Base-by-base conservation (phyloP, 495 filamentous ascomycete species). In the Barbatosphaeria neglecta region DNA sequence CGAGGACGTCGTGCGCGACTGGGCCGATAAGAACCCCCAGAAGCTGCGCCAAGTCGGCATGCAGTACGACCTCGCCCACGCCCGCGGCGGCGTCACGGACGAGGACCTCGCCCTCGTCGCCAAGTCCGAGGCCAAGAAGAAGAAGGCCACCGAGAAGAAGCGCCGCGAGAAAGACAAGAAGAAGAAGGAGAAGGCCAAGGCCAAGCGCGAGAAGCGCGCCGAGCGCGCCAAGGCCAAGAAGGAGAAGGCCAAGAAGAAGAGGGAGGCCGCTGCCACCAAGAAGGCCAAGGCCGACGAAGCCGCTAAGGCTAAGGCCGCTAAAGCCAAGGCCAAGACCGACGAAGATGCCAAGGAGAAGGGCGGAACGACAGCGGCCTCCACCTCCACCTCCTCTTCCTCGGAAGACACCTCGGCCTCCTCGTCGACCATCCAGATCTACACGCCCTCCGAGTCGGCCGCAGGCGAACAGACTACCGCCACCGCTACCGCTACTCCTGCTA, bases 41-140 rank as follows among this genome's bases (percentile, higher is more conserved):
- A 90, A 90, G 57, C 69, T 90, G 6, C 74, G 86, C 1, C 76
- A 82, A 50, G 74, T 84, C 15, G 84, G 83, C 16, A 73, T 82
- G 41, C 79, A 77, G 16, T 87, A 86, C 45, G 83, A 87, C 53
- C 68, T 87, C 3, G 82, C 84, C 6, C 79, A 86, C 49, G 78
- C 79, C 8, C 17, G 82, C 77, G 57, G 81, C 70, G 82, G 89
- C 49, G 83, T 77, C 55, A 70, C 69, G 24, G 83, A 87, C 55
- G 64, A 73, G 37, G 78, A 77, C 57, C 77, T 78, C 59, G 71
- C 88, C 71, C 69, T 77, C 48, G 67, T 22, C 24, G 46, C 33
- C 25, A 63, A 76, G 35, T 15, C 7, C 2, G 35, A 18, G 20
- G 17, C 39, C 57, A 61, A 50, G 50, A 59, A 58, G 56, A 67